Percentiles rank a stretch among this genome's conserved stretches.
phyloP scores from a whole-genome alignment of 306 rosid genomes.

The Trifolium dubium region DNA sequence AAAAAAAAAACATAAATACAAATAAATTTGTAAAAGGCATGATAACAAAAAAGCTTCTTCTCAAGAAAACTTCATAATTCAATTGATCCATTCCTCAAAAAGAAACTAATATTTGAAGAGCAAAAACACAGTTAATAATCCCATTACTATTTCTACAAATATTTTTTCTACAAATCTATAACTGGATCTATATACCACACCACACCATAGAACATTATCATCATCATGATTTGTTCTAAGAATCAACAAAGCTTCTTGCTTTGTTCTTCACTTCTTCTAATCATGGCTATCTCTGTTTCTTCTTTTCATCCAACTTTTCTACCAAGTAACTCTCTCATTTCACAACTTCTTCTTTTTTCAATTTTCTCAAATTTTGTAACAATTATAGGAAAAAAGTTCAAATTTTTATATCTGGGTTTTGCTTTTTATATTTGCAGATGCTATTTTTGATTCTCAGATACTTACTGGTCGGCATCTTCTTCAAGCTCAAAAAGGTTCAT shows the following conservation, averaged over 20 bases:
- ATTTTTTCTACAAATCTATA: not conserved
- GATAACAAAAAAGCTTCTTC: no score
- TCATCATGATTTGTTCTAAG: conserved; percentile 50
- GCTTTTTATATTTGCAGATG: conserved; percentile 50
- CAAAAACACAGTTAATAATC: no score
- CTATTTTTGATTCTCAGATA: conserved; percentile 51
- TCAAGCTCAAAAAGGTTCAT: conserved; percentile 78
- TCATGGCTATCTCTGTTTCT: conserved; percentile 51
- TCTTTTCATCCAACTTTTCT: conserved; percentile 61
- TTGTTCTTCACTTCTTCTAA: conserved; percentile 46
- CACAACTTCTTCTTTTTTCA: not conserved
- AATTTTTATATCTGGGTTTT: conserved; percentile 27
- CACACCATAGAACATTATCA: not conserved
- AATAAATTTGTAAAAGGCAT: no score
- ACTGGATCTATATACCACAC: conserved; percentile 37
- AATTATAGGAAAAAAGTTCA: not conserved
- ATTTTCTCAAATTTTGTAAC: not conserved
- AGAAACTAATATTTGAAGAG: not conserved
- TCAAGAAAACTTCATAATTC: not conserved
- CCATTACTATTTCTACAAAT: no score
- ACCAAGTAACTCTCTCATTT: conserved; percentile 50
- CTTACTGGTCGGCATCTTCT: conserved; percentile 73
- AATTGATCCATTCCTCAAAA: not conserved
- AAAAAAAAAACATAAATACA: no score
- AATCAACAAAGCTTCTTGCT: conserved; percentile 48